Conservation (phyloP, 371 early-diverging fungal genomes). For the Choanephora cucurbitarum region DNA sequence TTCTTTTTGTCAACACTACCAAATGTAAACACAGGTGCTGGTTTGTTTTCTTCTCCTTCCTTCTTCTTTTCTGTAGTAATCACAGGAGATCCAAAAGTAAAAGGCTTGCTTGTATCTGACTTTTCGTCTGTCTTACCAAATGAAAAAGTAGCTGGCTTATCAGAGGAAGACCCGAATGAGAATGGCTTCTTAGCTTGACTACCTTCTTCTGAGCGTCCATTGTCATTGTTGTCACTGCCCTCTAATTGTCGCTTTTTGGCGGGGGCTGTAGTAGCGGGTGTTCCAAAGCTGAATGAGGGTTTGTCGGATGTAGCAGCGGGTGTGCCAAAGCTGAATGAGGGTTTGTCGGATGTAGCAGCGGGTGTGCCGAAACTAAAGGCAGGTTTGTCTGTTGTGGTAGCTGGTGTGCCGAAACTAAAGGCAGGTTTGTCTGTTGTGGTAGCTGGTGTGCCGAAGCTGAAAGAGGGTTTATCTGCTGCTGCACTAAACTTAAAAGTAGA, state of each 20-base stretch:
- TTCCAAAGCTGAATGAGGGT: too few relatives aligned
- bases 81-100: conserved; percentile 1
- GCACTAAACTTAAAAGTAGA: too few relatives aligned
- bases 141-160: not conserved
- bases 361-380: not conserved
- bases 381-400: not conserved
- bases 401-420: not conserved
- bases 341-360: not conserved
- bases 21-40: conserved; percentile 2
- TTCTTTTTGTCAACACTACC: not conserved
- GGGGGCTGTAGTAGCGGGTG: not conserved
- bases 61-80: conserved; percentile 1
- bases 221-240: too few relatives aligned
- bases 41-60: not conserved
- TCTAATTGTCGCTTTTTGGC: not conserved
- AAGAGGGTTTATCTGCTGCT: not conserved
- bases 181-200: not conserved
- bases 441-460: not conserved
- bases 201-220: too few relatives aligned
- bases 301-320: not conserved
- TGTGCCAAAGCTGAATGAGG: conserved; percentile 4
- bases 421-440: not conserved
- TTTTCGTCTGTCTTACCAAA: not conserved
- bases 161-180: not conserved
- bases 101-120: not conserved